Conservation (phyloP, 1,284 basidiomycete genomes). For the Golubevia sp. region DNA sequence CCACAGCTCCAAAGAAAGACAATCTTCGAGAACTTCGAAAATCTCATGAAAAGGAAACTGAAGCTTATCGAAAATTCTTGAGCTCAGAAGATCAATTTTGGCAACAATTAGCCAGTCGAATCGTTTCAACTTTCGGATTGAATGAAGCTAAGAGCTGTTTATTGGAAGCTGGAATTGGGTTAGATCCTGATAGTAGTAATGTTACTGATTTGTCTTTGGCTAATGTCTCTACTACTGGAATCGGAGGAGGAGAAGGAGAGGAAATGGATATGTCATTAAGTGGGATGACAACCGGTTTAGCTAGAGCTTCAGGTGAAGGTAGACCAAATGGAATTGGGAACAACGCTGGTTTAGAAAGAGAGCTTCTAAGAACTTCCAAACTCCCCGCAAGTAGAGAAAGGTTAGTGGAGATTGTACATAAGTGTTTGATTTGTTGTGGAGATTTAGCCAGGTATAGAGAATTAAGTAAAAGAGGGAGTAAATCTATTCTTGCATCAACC, state of each 20-base stretch:
- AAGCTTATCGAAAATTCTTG: constrained; percentile 29
- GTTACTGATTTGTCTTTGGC: background rate
- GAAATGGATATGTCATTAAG: background rate
- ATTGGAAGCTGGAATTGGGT: constrained; percentile 28
- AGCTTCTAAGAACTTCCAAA: constrained; percentile 12
- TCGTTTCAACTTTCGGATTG: constrained; percentile 41
- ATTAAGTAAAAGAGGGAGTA: constrained; percentile 72
- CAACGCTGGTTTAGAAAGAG: background rate
- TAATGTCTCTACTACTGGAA: background rate
- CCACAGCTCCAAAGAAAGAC: no score
- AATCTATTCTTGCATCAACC: background rate
- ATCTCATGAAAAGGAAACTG: no score
- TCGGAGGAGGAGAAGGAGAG: background rate
- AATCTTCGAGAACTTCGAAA: no score
- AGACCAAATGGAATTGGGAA: background rate
- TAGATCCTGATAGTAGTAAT: constrained; percentile 11
- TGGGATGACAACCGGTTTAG: background rate
- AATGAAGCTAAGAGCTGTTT: constrained; percentile 38
- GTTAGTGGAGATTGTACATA: constrained; percentile 71
- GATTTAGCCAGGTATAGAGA: constrained; percentile 93
- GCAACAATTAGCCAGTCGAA: constrained; percentile 35
- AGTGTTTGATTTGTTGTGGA: constrained; percentile 86
- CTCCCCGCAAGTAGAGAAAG: constrained; percentile 34
- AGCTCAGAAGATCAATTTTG: constrained; percentile 43
- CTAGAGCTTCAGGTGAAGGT: no score